Evolutionary conservation across 2,329 filamentous ascomycete genomes (phyloP), one percentile per base, ranked within the genome.

Genomic region (Claviceps paspali): DNA sequence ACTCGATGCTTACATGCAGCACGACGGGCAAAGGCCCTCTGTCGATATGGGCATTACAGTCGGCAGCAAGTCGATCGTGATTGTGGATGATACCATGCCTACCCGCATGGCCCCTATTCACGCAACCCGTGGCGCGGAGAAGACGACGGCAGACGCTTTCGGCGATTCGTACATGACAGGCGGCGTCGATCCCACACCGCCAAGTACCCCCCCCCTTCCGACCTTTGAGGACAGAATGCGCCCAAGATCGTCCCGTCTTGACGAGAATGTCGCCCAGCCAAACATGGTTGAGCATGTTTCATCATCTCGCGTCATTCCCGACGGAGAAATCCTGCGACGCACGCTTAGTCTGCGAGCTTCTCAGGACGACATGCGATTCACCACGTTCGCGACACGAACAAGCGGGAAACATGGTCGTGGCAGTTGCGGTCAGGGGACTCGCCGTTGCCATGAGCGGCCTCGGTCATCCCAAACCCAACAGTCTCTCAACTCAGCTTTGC

Each of bases 1-100:
- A 3, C 50, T 62, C n/a, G 56, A 60, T n/a, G 50, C 54, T 17
- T 47, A 57, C 4, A 45, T 49, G 5, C 50, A 51, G 6, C 42
- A 52, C 5, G 58, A 41, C 21, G 8, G 21, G 41, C 52, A 45
- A 38, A 57, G 68, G 31, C 66, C 68, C 2, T 47, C 54, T 10
- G 74, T 70, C 43, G 70, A 75, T 41, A 63, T 64, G 46, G 70
- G 58, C 5, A 72, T 88, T 31, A 91, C 85, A 0, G 67, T 68
- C 9, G 82, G 84, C n/a, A 93, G 84, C 63, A 80, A 87, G 51
- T 93, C 85, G 0, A 92, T 94, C 45, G 70, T 94, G 38, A 92
- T 94, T 50, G 76, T 93, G 26, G 83, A 92, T 41, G 75, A 74
- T 23, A 79, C 77, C 0, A 47, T 68, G 12, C 60, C 65, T 0